Evolutionary conservation across 805 yeast genomes (phyloP).

Genomic region (Metschnikowia drakensbergensis): DNA sequence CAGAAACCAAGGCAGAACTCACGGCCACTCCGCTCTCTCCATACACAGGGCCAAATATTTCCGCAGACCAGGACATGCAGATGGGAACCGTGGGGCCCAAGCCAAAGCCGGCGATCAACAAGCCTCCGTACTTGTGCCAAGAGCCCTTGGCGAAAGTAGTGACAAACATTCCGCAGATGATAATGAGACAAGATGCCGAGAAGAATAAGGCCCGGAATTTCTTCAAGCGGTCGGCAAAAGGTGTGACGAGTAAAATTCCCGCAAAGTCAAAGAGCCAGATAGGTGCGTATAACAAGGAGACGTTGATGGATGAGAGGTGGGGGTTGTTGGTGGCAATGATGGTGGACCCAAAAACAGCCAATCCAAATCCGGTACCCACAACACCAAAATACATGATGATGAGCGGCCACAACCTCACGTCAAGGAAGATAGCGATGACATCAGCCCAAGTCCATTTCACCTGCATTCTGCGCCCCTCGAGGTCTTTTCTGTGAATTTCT

Average conservation of each 20-base stretch:
- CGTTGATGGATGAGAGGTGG: constrained; percentile 55
- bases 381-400: constrained; percentile 89
- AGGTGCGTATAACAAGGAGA: constrained; percentile 79
- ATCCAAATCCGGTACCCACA: constrained; percentile 86
- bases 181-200: constrained; percentile 56
- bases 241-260: constrained; percentile 71
- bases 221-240: constrained; percentile 70
- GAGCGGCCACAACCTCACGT: constrained; percentile 73
- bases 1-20: constrained; percentile 77
- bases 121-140: constrained; percentile 79
- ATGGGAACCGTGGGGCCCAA: constrained; percentile 90
- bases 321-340: constrained; percentile 66
- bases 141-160: constrained; percentile 69
- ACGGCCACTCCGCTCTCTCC: constrained; percentile 87
- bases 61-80: constrained; percentile 78
- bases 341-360: constrained; percentile 81
- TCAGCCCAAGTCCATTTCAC: constrained; percentile 59
- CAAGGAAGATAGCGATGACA: constrained; percentile 50
- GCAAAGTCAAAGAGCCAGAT: constrained; percentile 84
- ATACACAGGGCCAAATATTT: constrained; percentile 63
- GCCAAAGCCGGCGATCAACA: constrained; percentile 80
- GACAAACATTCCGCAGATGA: constrained; percentile 70
- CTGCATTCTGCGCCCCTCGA: constrained; percentile 48
- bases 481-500: constrained; percentile 55
- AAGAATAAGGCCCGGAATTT: constrained; percentile 60